A percentile compares a stretch with the other conserved stretches of the same genome.
Conservation (phyloP, 352 stramenopile genomes). For the Thraustotheca clavata region DNA sequence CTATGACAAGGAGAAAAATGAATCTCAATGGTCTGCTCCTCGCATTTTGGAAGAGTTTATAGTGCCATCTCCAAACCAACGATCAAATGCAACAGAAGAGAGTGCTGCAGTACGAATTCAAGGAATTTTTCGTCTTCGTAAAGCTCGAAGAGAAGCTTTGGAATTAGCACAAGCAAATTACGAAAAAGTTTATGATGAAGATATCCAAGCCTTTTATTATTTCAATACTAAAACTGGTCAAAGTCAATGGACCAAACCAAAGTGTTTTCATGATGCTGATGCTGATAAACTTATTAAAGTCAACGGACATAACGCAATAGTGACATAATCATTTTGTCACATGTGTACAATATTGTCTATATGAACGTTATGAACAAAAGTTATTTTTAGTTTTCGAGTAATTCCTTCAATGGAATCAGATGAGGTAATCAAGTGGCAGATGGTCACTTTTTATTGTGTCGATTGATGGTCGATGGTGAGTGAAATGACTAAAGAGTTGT, state of each 20-base stretch:
- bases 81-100: conserved; percentile 36
- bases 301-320: not conserved
- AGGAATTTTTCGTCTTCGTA: conserved; percentile 43
- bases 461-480: no score
- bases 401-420: no score
- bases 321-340: no score
- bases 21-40: conserved; percentile 73
- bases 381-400: no score
- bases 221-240: conserved; percentile 51
- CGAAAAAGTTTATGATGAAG: conserved; percentile 44
- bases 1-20: conserved; percentile 62
- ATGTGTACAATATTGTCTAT: no score
- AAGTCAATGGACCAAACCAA: conserved; percentile 19
- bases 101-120: conserved; percentile 39
- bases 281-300: not conserved
- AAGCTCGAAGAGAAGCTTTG: conserved; percentile 36
- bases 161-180: conserved; percentile 34
- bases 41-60: conserved; percentile 36
- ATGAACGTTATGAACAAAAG: no score
- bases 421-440: no score
- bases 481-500: no score
- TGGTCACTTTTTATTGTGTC: no score
- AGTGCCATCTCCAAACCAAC: no score
- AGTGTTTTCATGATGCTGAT: conserved; percentile 13
- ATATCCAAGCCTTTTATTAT: conserved; percentile 54